Conservation (phyloP, 139 green algal genomes). For the Chlorella sp. region DNA sequence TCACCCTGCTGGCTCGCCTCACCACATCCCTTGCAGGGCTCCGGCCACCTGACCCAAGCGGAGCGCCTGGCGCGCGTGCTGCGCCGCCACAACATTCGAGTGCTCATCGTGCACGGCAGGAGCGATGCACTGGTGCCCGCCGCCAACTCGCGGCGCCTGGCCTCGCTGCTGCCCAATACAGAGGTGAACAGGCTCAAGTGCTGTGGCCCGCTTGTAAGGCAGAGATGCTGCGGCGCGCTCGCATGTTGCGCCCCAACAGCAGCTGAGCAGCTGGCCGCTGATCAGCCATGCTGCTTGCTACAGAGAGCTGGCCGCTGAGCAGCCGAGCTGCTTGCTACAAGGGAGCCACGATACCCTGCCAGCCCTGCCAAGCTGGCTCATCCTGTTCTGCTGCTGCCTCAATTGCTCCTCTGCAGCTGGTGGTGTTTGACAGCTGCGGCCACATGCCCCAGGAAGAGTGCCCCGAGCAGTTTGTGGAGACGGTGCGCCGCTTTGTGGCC, state of each 20-base stretch:
- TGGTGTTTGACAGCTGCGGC: constrained; percentile 67
- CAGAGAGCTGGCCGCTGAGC: too few species aligned
- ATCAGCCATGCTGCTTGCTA: too few species aligned
- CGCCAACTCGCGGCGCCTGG: constrained; percentile 79
- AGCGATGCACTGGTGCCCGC: constrained; percentile 82
- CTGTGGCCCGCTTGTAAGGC: too few species aligned
- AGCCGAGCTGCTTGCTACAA: too few species aligned
- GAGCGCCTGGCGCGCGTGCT: constrained; percentile 46
- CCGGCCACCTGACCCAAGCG: constrained; percentile 49
- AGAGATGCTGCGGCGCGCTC: too few species aligned
- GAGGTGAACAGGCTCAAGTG: neutral
- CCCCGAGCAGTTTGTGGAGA: constrained; percentile 72
- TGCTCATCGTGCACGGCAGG: constrained; percentile 82
- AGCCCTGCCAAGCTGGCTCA: neutral
- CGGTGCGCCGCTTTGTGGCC: neutral
- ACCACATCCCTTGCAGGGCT: neutral
- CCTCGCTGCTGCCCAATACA: constrained; percentile 65
- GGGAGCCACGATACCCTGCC: too few species aligned
- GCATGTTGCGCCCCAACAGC: too few species aligned
- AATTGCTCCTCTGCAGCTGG: constrained; percentile 42
- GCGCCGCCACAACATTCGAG: constrained; percentile 38
- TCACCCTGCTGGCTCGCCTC: neutral
- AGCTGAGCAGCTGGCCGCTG: too few species aligned
- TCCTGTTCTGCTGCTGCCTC: neutral
- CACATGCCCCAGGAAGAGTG: constrained; percentile 87